Evolutionary conservation across 306 rosid species (phyloP), one percentile per base, ranked within the genome.

Genomic region (Sindora glabra): DNA sequence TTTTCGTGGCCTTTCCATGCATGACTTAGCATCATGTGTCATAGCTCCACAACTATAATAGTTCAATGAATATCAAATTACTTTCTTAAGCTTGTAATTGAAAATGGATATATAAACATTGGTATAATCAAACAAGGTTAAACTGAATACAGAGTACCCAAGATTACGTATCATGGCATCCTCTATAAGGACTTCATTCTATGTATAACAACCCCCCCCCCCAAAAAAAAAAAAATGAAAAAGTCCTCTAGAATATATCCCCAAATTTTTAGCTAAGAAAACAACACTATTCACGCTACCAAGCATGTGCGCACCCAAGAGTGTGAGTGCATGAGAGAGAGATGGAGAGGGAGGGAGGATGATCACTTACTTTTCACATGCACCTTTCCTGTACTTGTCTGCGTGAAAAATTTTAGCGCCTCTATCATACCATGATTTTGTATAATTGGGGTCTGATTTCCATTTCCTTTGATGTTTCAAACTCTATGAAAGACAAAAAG

Each of bases 381-480:
- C 86, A 30, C 86, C 84, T 48, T 80, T 80, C 76, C 79, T 38
- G 25, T 58, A 80, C 44, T 75, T 72, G 8, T 84, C 82, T 9
- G 75, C 82, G 53, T 59, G 78, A 26, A 69, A 77, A 13, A 68
- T 75, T 62, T 84, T 80, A n/a, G 86, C 82, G 54, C 86, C 86
- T 64, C 84, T 80, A 40, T 80, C 86, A 6, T 84, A 72, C 34
- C 34, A 29, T 29, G 34, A 29, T 29, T 29, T 29, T 29, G 34
- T 29, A 9, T 29, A 29, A 29, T 84, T 75, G 12, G 78, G 79
- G 63, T 79, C 86, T 3, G 80, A 81, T 58, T 81, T 81, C 86
- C 81, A 79, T 23, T 79, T 81, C 68, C 81, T 57, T 77, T 81
- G 87, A 79, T 74, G 87, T 74, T 79, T 79, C 25, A 81, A 74